phyloP scores from a whole-genome alignment of 805 yeast genomes.

The Hanseniaspora lachancei region DNA sequence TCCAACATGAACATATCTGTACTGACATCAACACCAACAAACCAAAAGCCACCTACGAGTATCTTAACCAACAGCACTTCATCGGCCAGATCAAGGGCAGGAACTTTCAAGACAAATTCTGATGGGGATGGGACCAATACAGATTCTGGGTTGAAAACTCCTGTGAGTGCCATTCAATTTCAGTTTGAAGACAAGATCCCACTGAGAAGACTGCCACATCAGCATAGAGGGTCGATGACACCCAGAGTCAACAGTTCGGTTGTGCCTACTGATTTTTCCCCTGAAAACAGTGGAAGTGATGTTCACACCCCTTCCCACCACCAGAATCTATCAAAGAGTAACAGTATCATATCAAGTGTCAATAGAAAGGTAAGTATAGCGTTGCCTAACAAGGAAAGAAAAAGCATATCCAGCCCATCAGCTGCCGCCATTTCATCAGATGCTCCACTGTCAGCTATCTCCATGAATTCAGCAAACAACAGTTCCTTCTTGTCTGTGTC shows the following conservation, averaged over 20 bases:
- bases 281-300: neutral
- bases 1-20: neutral
- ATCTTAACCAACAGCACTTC: neutral
- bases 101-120: neutral
- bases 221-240: conserved; percentile 45
- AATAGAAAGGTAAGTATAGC: neutral
- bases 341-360: neutral
- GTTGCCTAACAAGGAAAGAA: conserved; percentile 7
- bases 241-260: conserved; percentile 30
- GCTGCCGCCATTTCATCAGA: conserved; percentile 14
- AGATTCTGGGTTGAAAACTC: conserved; percentile 5
- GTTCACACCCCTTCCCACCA: neutral
- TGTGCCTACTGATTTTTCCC: neutral
- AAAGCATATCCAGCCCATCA: conserved; percentile 14
- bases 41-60: conserved; percentile 2
- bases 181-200: conserved; percentile 31
- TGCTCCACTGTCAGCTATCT: neutral
- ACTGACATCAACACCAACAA: conserved; percentile 1
- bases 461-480: neutral
- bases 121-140: neutral
- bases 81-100: neutral
- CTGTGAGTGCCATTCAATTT: conserved; percentile 31
- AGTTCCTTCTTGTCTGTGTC: conserved; percentile 6
- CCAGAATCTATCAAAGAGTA: neutral
- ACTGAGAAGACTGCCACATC: conserved; percentile 28